These are phyloP conservation scores for Penicillium crustosum DNA, from an alignment of 2,329 filamentous ascomycete species.

Conservation along the genomic window DNA sequence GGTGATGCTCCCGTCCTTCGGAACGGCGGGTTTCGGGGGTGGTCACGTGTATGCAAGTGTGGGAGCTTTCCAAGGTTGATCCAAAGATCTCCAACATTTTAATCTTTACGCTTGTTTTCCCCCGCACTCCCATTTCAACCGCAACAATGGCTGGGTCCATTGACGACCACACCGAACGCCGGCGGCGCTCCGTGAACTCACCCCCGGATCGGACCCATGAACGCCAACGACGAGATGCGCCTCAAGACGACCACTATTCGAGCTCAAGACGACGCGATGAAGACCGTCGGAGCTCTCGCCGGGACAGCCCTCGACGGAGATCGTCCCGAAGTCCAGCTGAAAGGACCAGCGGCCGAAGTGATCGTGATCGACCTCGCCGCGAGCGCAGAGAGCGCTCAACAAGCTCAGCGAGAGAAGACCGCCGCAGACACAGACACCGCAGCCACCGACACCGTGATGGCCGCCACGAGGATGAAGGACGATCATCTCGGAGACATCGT, in stretches of 20 bases:
- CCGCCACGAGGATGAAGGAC: constrained; percentile 24
- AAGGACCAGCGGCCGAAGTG: constrained; percentile 21
- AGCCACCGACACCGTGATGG: constrained; percentile 32
- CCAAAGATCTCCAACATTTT: background rate
- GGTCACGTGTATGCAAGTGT: constrained; percentile 18
- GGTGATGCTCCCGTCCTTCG: background rate
- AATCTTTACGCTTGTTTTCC: background rate
- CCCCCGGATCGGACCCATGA: constrained; percentile 24
- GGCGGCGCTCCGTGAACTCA: constrained; percentile 24
- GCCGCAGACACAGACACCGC: constrained; percentile 28
- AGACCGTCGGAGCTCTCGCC: constrained; percentile 30
- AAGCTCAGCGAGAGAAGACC: constrained; percentile 26
- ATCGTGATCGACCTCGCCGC: constrained; percentile 24
- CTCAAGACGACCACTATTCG: constrained; percentile 23
- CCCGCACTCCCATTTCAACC: background rate
- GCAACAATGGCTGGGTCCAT: constrained; percentile 30
- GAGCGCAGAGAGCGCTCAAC: constrained; percentile 28
- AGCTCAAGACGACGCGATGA: constrained; percentile 29
- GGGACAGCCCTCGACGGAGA: constrained; percentile 24
- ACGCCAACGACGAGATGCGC: constrained; percentile 24
- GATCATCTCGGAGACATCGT: constrained; percentile 25
- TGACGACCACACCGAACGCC: constrained; percentile 22
- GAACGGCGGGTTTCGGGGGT: constrained; percentile 1
- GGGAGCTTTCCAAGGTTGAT: background rate
- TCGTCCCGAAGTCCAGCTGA: constrained; percentile 19